Conservation (phyloP, 78 protist species). For the Dictyostelium brefeldianum region DNA sequence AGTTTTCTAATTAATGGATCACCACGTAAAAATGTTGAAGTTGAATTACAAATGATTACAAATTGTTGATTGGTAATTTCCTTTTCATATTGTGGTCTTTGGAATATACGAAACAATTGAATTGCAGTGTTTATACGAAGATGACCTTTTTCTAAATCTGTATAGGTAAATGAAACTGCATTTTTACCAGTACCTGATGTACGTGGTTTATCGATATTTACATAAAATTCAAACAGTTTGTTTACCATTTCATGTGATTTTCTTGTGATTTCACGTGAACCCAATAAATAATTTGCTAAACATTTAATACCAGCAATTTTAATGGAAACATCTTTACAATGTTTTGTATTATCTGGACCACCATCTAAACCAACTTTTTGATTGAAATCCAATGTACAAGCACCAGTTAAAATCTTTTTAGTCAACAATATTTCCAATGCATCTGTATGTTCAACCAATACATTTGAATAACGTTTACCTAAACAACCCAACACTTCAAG, state of each 20-base stretch:
- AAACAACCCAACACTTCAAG: slow-evolving; percentile 38
- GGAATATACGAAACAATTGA: neutral
- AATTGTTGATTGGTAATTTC: slow-evolving; percentile 36
- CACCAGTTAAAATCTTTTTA: slow-evolving; percentile 38
- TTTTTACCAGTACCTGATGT: neutral
- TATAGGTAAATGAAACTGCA: neutral
- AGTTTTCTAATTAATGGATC: slow-evolving; percentile 23
- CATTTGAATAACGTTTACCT: slow-evolving; percentile 1
- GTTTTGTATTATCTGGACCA: neutral
- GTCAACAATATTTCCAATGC: slow-evolving; percentile 15
- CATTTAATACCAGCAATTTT: slow-evolving; percentile 31
- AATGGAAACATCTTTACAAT: slow-evolving; percentile 38
- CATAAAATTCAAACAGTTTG: slow-evolving; percentile 17
- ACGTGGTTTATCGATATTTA: neutral
- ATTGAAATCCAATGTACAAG: slow-evolving; percentile 14
- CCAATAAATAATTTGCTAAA: slow-evolving; percentile 42
- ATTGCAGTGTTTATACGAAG: slow-evolving; percentile 19
- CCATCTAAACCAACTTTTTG: slow-evolving; percentile 1
- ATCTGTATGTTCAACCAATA: neutral
- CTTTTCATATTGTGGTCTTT: neutral
- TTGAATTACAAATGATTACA: slow-evolving; percentile 10
- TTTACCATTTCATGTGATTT: slow-evolving; percentile 31
- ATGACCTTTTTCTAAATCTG: slow-evolving; percentile 30
- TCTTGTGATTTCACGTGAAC: slow-evolving; percentile 20
- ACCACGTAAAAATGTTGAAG: neutral